Evolutionary conservation across 805 yeast species (phyloP).

Genomic region (Metschnikowia amazonensis): DNA sequence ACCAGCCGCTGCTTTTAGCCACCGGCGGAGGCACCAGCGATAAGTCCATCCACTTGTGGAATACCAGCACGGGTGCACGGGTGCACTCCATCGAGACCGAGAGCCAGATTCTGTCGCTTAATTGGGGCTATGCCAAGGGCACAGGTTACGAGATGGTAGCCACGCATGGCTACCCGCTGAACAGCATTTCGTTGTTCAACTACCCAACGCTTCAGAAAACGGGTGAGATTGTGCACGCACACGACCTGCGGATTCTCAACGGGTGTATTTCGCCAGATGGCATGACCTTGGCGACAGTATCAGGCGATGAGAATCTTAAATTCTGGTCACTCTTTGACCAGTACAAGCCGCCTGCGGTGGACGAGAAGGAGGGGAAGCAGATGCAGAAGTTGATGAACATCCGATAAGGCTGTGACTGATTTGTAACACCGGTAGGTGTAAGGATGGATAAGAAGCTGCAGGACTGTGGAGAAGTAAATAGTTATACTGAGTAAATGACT

Average conservation of each 20-base stretch:
- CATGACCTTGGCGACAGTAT: constrained; percentile 85
- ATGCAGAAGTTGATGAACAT: constrained; percentile 27
- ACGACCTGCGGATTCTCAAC: constrained; percentile 80
- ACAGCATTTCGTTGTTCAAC: constrained; percentile 76
- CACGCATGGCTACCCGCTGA: constrained; percentile 90
- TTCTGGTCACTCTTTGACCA: constrained; percentile 88
- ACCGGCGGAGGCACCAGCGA: constrained; percentile 97
- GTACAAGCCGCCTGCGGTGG: constrained; percentile 25
- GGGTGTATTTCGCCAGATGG: constrained; percentile 89
- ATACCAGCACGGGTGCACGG: constrained; percentile 83
- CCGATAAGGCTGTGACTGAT: constrained; percentile 16
- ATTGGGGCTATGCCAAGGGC: constrained; percentile 80
- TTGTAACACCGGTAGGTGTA: no score
- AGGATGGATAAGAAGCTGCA: no score
- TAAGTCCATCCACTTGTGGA: constrained; percentile 87
- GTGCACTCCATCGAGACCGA: constrained; percentile 86
- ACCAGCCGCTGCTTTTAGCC: constrained; percentile 76
- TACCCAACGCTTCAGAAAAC: constrained; percentile 84
- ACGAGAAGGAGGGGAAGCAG: constrained; percentile 18
- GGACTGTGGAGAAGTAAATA: no score
- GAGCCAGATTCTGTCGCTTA: constrained; percentile 88
- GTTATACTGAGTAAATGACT: no score
- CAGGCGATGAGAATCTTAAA: constrained; percentile 93
- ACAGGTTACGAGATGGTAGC: constrained; percentile 84
- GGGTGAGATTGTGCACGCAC: constrained; percentile 83